Percentiles rank a stretch among this genome's conserved stretches.
Conservation (phyloP, 306 rosid species). For the Malus orientalis region DNA sequence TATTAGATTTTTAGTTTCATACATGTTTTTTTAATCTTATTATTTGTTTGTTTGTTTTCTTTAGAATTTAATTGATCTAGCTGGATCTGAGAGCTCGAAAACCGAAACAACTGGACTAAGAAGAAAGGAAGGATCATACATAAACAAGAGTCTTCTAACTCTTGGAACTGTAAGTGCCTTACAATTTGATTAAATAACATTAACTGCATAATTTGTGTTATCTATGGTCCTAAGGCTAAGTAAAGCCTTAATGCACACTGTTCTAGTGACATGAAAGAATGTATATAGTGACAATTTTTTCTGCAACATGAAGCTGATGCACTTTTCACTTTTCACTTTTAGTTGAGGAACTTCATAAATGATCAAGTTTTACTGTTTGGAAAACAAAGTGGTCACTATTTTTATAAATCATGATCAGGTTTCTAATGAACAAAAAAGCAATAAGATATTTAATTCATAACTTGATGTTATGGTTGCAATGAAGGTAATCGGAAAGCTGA, state of each 20-base stretch:
- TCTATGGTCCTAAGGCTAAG: background rate
- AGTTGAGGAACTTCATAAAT: background rate
- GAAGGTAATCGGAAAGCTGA: slow-evolving; percentile 95
- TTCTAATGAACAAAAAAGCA: background rate
- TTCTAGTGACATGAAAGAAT: background rate
- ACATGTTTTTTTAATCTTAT: background rate
- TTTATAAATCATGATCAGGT: background rate
- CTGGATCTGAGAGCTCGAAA: slow-evolving; percentile 99
- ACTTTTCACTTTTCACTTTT: slow-evolving; percentile 4
- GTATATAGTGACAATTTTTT: background rate
- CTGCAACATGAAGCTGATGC: background rate
- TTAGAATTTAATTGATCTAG: slow-evolving; percentile 94
- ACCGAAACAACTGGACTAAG: slow-evolving; percentile 96
- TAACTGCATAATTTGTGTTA: background rate
- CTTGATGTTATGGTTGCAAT: slow-evolving; percentile 35
- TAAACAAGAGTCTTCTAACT: slow-evolving; percentile 94
- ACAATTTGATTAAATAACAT: slow-evolving; percentile 1
- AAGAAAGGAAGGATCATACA: slow-evolving; percentile 98
- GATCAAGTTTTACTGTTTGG: background rate
- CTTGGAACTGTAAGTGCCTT: slow-evolving; percentile 89
- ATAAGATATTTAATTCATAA: background rate
- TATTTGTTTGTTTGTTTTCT: slow-evolving; percentile 9
- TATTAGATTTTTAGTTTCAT: background rate
- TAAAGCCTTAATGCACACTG: background rate
- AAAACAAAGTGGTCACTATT: background rate